Evolutionary conservation across 73 alveolate genomes (phyloP).

Genomic region (Diophrys appendiculata): DNA sequence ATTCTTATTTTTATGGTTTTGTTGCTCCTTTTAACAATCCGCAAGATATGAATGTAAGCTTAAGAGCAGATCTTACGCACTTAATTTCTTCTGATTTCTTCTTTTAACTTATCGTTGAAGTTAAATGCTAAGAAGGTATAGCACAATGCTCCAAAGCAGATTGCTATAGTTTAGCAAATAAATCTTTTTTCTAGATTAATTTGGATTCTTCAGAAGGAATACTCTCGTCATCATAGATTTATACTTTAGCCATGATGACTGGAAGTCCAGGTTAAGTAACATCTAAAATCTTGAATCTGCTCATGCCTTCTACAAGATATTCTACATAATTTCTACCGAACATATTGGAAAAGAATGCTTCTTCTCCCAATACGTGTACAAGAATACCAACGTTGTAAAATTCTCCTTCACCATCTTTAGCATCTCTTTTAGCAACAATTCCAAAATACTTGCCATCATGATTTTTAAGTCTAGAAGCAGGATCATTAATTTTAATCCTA

Average conservation of each 20-base stretch:
- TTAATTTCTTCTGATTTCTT: constrained; percentile 4
- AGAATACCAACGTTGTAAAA: constrained; percentile 42
- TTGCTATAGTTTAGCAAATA: neutral
- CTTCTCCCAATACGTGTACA: constrained; percentile 44
- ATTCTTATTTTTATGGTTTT: neutral
- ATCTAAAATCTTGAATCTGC: constrained; percentile 43
- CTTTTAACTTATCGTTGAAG: neutral
- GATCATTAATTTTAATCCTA: constrained; percentile 39
- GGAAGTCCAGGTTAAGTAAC: constrained; percentile 13
- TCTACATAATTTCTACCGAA: constrained; percentile 50
- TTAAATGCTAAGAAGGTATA: neutral
- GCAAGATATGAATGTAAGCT: neutral
- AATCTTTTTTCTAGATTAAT: neutral
- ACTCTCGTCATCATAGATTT: constrained; percentile 12
- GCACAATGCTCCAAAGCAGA: neutral
- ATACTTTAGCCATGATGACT: constrained; percentile 17
- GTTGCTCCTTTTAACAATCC: constrained; percentile 1
- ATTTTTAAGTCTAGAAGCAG: neutral
- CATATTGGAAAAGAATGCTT: constrained; percentile 44
- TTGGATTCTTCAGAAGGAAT: neutral
- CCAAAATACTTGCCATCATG: neutral
- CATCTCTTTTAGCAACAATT: neutral
- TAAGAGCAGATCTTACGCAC: neutral
- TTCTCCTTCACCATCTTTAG: neutral
- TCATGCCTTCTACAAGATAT: constrained; percentile 47